Evolutionary conservation across 495 filamentous ascomycete genomes (phyloP).

Genomic region (Aspergillus campestris): DNA sequence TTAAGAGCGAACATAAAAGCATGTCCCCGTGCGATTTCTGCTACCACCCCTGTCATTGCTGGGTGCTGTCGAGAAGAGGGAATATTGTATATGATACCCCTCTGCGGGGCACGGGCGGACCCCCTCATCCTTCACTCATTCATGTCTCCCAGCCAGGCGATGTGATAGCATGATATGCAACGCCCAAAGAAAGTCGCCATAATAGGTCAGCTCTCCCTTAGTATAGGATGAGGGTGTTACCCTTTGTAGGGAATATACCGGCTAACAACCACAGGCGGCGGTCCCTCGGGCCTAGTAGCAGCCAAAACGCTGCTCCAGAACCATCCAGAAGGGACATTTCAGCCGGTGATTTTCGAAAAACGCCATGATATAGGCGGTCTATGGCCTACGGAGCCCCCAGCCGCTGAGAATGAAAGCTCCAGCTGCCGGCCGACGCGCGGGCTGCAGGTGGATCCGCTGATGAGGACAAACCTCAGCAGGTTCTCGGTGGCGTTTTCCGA

Average conservation of each 20-base stretch:
- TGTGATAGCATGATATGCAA: constrained; percentile 4
- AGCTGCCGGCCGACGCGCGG: background rate
- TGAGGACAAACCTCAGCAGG: constrained; percentile 71
- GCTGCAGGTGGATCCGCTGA: constrained; percentile 51
- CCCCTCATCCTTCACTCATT: no score
- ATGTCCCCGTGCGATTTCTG: no score
- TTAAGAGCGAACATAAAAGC: no score
- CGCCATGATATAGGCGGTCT: constrained; percentile 62
- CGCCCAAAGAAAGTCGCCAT: constrained; percentile 55
- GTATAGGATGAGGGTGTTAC: background rate
- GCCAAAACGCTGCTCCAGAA: constrained; percentile 70
- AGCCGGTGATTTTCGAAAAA: constrained; percentile 63
- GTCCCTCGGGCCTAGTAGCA: constrained; percentile 72
- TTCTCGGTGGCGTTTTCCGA: constrained; percentile 78
- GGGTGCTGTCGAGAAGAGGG: no score
- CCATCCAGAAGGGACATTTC: constrained; percentile 47
- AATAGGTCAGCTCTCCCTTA: constrained; percentile 42
- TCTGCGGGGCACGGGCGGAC: no score
- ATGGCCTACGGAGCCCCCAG: constrained; percentile 38
- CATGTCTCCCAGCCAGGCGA: no score
- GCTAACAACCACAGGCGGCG: constrained; percentile 48
- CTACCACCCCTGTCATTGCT: no score
- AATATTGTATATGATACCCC: no score
- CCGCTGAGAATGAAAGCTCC: background rate
- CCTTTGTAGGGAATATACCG: background rate